Conservation (phyloP, 2,329 filamentous ascomycete genomes). For the Xylaria sp. region DNA sequence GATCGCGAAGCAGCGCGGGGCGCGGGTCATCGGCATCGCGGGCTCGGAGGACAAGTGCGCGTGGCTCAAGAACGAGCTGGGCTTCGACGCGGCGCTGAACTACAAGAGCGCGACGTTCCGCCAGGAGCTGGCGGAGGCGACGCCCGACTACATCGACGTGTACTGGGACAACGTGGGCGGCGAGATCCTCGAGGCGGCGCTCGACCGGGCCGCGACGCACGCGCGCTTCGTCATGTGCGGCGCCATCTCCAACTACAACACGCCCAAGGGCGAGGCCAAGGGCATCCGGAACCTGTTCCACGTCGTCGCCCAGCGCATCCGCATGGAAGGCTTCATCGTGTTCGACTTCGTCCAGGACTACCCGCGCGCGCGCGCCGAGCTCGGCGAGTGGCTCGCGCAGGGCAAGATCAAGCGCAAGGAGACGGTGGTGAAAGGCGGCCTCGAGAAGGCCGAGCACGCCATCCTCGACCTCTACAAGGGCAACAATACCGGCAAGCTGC, state of each 20-base stretch:
- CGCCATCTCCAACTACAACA: slow-evolving; percentile 76
- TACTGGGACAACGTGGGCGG: slow-evolving; percentile 77
- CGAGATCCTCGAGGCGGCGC: slow-evolving; percentile 74
- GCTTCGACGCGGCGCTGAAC: slow-evolving; percentile 69
- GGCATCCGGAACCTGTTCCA: slow-evolving; percentile 50
- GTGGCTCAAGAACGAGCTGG: slow-evolving; percentile 66
- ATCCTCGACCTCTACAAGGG: slow-evolving; percentile 74
- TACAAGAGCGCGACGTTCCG: slow-evolving; percentile 67
- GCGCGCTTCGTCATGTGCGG: slow-evolving; percentile 79
- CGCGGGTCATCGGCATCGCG: slow-evolving; percentile 71
- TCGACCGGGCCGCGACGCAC: slow-evolving; percentile 70
- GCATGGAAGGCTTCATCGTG: slow-evolving; percentile 78
- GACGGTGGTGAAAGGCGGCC: slow-evolving; percentile 75
- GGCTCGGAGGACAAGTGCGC: slow-evolving; percentile 74
- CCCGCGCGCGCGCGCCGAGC: slow-evolving; percentile 66
- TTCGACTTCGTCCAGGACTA: slow-evolving; percentile 73
- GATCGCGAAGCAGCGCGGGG: slow-evolving; percentile 78
- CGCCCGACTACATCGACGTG: slow-evolving; percentile 66
- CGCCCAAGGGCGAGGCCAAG: slow-evolving; percentile 63
- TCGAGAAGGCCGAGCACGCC: slow-evolving; percentile 70
- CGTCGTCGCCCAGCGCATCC: slow-evolving; percentile 59
- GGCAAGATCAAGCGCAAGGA: slow-evolving; percentile 79
- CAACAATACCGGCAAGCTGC: slow-evolving; percentile 74
- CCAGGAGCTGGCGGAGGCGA: slow-evolving; percentile 63
- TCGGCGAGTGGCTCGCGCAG: slow-evolving; percentile 75